phyloP scores from a whole-genome alignment of 306 rosid genomes.

The Citrullus mucosospermus region DNA sequence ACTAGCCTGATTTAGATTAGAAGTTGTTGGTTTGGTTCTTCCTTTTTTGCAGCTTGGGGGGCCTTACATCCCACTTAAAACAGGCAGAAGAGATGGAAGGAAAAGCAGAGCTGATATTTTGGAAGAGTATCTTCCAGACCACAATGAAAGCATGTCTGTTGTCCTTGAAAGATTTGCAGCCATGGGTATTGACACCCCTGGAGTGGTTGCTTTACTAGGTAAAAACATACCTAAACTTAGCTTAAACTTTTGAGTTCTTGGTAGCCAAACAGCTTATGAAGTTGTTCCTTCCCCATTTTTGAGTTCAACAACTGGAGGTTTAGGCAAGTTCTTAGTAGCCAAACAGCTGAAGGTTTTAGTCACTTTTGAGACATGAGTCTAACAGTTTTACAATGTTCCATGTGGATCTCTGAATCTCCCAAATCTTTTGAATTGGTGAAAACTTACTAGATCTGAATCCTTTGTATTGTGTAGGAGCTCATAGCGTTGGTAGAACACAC shows the following conservation, averaged over 20 bases:
- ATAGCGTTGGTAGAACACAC: slow-evolving; percentile 92
- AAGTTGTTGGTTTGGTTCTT: not conserved
- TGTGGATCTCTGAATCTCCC: not conserved
- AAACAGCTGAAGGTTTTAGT: not conserved
- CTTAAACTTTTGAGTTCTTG: not conserved
- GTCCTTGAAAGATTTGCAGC: slow-evolving; percentile 79
- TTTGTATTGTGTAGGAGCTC: slow-evolving; percentile 43
- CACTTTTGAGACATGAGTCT: not conserved
- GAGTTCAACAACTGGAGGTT: too few relatives aligned
- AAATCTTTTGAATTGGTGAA: not conserved
- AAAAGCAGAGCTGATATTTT: slow-evolving; percentile 79
- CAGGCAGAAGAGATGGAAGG: slow-evolving; percentile 98
- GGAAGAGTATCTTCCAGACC: slow-evolving; percentile 85
- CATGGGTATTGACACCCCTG: slow-evolving; percentile 83
- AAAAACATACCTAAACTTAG: not conserved
- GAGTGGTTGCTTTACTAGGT: slow-evolving; percentile 87
- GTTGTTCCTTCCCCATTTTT: too few relatives aligned
- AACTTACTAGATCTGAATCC: not conserved
- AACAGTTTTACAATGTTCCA: not conserved
- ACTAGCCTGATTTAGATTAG: too few relatives aligned
- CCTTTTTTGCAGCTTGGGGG: slow-evolving; percentile 67
- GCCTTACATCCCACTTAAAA: slow-evolving; percentile 65
- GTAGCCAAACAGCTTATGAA: not conserved
- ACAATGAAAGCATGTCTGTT: slow-evolving; percentile 81
- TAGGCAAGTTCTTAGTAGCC: not conserved